A percentile compares a stretch with the other conserved stretches of the same genome.
phyloP scores from a whole-genome alignment of 495 filamentous ascomycete genomes.

The Hypoxylon fragiforme region DNA sequence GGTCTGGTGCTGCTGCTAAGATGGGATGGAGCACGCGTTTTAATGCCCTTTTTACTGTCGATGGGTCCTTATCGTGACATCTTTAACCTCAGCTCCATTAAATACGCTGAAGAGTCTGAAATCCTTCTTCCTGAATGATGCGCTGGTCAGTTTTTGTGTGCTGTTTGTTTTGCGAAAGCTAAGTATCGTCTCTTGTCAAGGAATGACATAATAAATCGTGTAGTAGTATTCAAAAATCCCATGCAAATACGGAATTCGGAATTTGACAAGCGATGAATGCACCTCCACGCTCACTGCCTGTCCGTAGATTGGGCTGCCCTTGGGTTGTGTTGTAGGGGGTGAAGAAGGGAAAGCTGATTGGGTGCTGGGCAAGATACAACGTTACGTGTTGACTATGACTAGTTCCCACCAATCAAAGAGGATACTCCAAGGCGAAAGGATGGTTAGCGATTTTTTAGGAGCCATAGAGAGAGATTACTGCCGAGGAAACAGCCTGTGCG shows the following conservation, averaged over 20 bases:
- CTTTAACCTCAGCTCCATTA: slow-evolving; percentile 25
- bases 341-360: slow-evolving; percentile 11
- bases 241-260: too few relatives aligned
- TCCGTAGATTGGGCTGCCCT: not conserved
- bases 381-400: slow-evolving; percentile 29
- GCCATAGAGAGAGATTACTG: slow-evolving; percentile 11
- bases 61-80: slow-evolving; percentile 30
- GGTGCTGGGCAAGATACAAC: slow-evolving; percentile 24
- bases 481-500: slow-evolving; percentile 5
- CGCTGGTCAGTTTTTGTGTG: slow-evolving; percentile 1
- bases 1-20: slow-evolving; percentile 2
- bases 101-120: slow-evolving; percentile 10
- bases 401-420: slow-evolving; percentile 17
- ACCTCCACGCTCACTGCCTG: not conserved
- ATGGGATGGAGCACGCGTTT: slow-evolving; percentile 17
- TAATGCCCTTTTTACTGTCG: slow-evolving; percentile 10
- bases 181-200: slow-evolving; percentile 4
- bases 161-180: slow-evolving; percentile 3
- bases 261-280: not conserved
- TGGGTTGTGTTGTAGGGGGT: slow-evolving; percentile 1
- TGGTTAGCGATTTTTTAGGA: slow-evolving; percentile 9
- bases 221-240: too few relatives aligned
- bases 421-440: slow-evolving; percentile 7
- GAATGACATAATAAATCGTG: too few relatives aligned
- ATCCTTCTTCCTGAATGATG: slow-evolving; percentile 20